phyloP scores from a whole-genome alignment of 1,139 yeast species.

The Protomyces macrosporus region DNA sequence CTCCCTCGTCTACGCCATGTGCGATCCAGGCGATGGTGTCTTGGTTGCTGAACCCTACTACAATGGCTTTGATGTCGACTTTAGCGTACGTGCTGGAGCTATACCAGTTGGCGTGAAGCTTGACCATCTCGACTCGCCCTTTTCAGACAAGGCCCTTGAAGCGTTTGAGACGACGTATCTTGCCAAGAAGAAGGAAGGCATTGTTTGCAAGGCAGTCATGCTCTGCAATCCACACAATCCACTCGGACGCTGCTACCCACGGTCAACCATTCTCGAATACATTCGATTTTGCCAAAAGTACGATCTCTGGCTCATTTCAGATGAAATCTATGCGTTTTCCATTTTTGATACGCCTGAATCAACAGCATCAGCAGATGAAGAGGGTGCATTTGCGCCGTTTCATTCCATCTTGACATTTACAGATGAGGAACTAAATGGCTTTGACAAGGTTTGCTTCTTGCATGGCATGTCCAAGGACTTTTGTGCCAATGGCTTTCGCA shows the following conservation, averaged over 20 bases:
- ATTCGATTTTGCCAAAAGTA: background rate
- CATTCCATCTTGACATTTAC: background rate
- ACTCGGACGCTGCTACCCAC: background rate
- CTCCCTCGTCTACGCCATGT: background rate
- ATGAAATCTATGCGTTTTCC: background rate
- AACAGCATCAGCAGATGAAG: background rate
- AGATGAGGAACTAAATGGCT: background rate
- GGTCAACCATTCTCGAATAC: background rate
- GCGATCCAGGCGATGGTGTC: conserved; percentile 1
- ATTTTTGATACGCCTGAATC: background rate
- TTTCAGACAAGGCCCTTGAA: background rate
- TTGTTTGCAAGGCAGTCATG: background rate
- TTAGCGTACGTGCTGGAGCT: background rate
- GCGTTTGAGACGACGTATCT: background rate
- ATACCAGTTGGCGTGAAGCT: background rate
- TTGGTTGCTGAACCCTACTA: background rate
- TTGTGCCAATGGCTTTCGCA: background rate
- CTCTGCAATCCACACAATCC: background rate
- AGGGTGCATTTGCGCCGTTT: background rate
- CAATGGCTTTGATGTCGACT: conserved; percentile 1
- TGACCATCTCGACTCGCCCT: background rate
- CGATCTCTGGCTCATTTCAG: background rate
- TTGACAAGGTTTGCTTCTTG: background rate
- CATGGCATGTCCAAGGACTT: background rate
- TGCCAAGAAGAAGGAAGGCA: background rate